Evolutionary conservation across 176 grass and related monocot species (phyloP).

Genomic region (Oryza nivara): DNA sequence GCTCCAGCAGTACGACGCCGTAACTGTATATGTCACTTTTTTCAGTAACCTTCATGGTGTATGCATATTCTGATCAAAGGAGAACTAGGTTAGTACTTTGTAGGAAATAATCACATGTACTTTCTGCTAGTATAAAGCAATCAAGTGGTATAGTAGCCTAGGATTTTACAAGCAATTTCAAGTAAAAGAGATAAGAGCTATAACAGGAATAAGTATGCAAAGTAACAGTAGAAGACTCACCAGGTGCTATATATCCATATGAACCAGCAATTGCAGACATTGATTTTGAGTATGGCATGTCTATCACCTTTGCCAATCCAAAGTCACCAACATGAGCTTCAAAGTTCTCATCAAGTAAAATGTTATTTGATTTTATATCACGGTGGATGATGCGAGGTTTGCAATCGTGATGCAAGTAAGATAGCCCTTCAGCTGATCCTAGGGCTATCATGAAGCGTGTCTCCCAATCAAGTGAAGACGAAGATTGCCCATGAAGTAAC

Average conservation of each 20-base stretch:
- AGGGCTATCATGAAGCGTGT: constrained; percentile 85
- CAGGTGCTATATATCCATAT: constrained; percentile 98
- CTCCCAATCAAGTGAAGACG: constrained; percentile 78
- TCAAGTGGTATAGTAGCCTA: neutral
- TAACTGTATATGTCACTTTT: constrained; percentile 97
- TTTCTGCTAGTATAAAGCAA: neutral
- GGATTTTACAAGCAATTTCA: neutral
- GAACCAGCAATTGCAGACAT: constrained; percentile 99
- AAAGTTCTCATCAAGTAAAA: constrained; percentile 97
- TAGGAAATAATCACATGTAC: neutral
- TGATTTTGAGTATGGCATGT: constrained; percentile 90
- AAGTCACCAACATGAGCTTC: constrained; percentile 99
- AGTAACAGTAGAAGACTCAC: constrained; percentile 52
- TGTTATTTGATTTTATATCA: constrained; percentile 99
- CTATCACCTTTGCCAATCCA: constrained; percentile 96
- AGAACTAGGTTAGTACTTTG: constrained; percentile 24
- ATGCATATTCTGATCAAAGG: constrained; percentile 84
- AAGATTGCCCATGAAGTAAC: constrained; percentile 80
- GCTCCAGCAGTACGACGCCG: constrained; percentile 85
- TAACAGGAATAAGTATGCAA: constrained; percentile 10
- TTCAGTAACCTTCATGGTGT: constrained; percentile 99
- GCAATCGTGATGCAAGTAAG: constrained; percentile 96
- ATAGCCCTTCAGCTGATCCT: constrained; percentile 91
- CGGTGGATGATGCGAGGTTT: constrained; percentile 92
- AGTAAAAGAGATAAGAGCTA: constrained; percentile 11